Conservation (phyloP, 1,284 basidiomycete genomes). For the Sanghuangporus baumii region DNA sequence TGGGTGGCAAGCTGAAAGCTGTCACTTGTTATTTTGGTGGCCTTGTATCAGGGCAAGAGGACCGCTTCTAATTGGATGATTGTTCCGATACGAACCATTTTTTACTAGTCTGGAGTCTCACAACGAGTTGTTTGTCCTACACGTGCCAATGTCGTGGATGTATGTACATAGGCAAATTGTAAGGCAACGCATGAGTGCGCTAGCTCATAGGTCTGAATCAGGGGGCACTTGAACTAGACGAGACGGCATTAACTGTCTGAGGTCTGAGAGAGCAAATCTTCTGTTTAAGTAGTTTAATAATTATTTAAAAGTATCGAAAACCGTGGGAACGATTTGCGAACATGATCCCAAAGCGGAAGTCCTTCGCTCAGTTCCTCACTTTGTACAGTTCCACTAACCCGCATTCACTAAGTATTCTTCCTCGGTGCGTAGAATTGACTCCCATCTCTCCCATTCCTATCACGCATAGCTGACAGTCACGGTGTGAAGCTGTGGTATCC, state of each 20-base stretch:
- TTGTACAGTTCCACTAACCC: neutral
- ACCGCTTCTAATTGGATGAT: slow-evolving; percentile 39
- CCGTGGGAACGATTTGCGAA: neutral
- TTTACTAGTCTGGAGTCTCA: neutral
- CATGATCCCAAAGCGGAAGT: neutral
- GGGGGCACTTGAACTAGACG: no score
- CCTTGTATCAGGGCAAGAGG: slow-evolving; percentile 57
- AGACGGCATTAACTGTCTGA: no score
- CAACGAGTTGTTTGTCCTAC: no score
- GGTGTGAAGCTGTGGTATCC: neutral
- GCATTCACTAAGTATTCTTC: neutral
- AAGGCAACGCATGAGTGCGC: no score
- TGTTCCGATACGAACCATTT: neutral
- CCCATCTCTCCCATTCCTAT: neutral
- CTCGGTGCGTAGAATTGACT: neutral
- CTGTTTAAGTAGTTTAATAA: neutral
- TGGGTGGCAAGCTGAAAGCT: slow-evolving; percentile 79
- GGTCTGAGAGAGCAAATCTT: no score
- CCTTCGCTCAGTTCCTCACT: neutral
- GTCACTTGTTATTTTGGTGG: slow-evolving; percentile 82
- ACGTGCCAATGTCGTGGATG: no score
- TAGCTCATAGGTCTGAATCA: no score
- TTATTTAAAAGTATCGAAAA: neutral
- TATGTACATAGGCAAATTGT: no score
- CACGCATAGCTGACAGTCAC: neutral